Base-by-base conservation (phyloP, 768 basidiomycete genomes). In the Hirschioporus abietinus region DNA sequence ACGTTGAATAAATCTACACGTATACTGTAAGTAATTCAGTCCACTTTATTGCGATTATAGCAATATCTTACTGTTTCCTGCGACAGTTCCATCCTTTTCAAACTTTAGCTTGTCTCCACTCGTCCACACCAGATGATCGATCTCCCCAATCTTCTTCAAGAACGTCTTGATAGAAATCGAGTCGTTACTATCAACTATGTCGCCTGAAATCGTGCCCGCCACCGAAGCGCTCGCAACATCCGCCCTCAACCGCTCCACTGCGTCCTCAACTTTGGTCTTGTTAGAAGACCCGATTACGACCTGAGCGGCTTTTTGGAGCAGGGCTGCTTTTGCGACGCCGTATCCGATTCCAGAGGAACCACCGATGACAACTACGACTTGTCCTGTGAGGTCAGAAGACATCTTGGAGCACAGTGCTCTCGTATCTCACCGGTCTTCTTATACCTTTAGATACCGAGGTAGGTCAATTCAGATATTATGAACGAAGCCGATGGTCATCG, bases 71-170 rank as follows among this genome's bases (percentile, higher is more conserved):
- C 42, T 20, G 12, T 52, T 52, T 15, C 42, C 12, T 15, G 42
- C 42, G 15, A 15, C 42, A 3, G 20, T 15, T 15, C 20, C 42
- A 3, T 12, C 12, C 20, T 52, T 3, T 12, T 52, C 42, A 52
- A 52, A 52, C 42, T 20, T 30, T 2, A 67, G 7, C 7, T 12
- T 8, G 64, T 68, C 67, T 26, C 67, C 67, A 35, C 67, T 68
- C 23, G 65, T 68, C 65, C 66, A 65, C 18, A 67, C 66, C 18
- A 68, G 34, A 61, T 68, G 67, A 58, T 68, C 67, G 20, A 68
- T 57, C 35, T 68, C 66, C 18, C 67, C 67, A 17, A 67, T 34
- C 17, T 57, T 30, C 6, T 34, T 20, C 6, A 68, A 35, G 23
- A 68, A 63, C n/a, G 24, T 42, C 34, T 62, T 68, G 20, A 68